Conservation (phyloP, 345 rosid species). For the Lagerstroemia speciosa region DNA sequence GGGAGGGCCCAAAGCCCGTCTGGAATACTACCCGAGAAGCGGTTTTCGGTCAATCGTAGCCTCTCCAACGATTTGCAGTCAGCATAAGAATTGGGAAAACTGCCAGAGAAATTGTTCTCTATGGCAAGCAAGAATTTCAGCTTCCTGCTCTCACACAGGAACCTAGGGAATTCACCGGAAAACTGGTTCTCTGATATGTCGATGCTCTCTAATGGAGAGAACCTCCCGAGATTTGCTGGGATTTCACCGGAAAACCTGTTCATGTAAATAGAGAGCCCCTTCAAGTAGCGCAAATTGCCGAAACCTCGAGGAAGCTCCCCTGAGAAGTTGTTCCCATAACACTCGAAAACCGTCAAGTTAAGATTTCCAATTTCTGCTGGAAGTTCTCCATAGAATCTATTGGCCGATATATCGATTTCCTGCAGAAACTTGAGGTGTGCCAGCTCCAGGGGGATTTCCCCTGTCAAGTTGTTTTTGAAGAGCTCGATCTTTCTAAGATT, state of each 20-base stretch:
- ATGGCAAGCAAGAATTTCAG: slow-evolving; percentile 48
- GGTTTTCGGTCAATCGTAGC: slow-evolving; percentile 52
- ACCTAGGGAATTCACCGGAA: slow-evolving; percentile 64
- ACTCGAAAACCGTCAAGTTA: slow-evolving; percentile 47
- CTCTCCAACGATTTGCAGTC: slow-evolving; percentile 55
- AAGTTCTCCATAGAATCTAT: slow-evolving; percentile 39
- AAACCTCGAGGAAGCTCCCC: slow-evolving; percentile 68
- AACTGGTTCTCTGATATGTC: slow-evolving; percentile 84
- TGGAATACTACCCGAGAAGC: slow-evolving; percentile 47
- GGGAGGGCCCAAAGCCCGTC: slow-evolving; percentile 68
- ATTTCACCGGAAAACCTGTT: slow-evolving; percentile 72
- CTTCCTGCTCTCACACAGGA: slow-evolving; percentile 44
- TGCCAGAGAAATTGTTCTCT: slow-evolving; percentile 57
- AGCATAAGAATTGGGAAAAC: slow-evolving; percentile 50
- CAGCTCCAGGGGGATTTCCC: slow-evolving; percentile 55
- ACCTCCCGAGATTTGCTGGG: slow-evolving; percentile 56
- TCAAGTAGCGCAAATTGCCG: slow-evolving; percentile 48
- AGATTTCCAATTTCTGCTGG: slow-evolving; percentile 48
- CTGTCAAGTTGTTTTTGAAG: slow-evolving; percentile 41
- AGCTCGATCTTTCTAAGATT: slow-evolving; percentile 62
- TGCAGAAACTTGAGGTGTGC: slow-evolving; percentile 35
- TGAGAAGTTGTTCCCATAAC: slow-evolving; percentile 41
- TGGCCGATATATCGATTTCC: slow-evolving; percentile 60
- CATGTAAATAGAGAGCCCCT: slow-evolving; percentile 46
- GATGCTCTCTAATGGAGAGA: slow-evolving; percentile 41